Percentiles rank a stretch among this genome's conserved stretches.
phyloP scores from a whole-genome alignment of 2,329 filamentous ascomycete genomes.

The Aspergillus texensis region DNA sequence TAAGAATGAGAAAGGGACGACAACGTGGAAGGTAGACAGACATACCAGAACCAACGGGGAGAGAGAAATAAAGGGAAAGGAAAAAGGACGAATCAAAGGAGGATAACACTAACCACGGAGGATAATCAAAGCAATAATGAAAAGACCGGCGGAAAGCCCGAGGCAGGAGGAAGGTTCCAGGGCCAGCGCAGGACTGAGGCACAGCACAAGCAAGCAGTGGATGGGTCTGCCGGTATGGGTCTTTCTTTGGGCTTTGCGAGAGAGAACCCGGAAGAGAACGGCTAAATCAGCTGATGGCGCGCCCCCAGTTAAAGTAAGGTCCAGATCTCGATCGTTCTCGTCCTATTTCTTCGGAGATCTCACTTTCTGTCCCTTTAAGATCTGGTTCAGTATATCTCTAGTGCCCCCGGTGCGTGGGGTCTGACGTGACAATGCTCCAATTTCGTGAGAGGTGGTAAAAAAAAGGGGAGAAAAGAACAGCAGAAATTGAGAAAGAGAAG shows the following conservation, averaged over 20 bases:
- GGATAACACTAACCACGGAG: conserved; percentile 22
- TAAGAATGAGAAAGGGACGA: neutral
- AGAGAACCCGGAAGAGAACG: conserved; percentile 22
- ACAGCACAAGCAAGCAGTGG: conserved; percentile 9
- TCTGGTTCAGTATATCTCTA: conserved; percentile 3
- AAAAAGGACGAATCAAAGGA: conserved; percentile 10
- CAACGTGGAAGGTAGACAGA: conserved; percentile 1
- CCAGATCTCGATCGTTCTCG: conserved; percentile 2
- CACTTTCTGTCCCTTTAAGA: neutral
- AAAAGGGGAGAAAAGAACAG: conserved; percentile 6
- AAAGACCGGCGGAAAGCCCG: conserved; percentile 2
- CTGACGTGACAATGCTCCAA: neutral
- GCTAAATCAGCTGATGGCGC: conserved; percentile 27
- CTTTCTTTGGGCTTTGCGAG: conserved; percentile 13
- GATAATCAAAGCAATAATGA: conserved; percentile 10
- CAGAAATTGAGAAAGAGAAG: conserved; percentile 13
- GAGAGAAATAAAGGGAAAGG: neutral
- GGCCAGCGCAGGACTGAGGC: conserved; percentile 17
- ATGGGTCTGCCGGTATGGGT: conserved; percentile 28
- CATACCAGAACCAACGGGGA: neutral
- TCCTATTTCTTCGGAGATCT: neutral
- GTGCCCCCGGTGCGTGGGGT: conserved; percentile 5
- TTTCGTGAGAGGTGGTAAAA: neutral
- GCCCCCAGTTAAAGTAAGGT: neutral
- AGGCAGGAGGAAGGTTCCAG: conserved; percentile 16